Conservation (phyloP, 1,284 basidiomycete species). For the Sparassis latifolia region DNA sequence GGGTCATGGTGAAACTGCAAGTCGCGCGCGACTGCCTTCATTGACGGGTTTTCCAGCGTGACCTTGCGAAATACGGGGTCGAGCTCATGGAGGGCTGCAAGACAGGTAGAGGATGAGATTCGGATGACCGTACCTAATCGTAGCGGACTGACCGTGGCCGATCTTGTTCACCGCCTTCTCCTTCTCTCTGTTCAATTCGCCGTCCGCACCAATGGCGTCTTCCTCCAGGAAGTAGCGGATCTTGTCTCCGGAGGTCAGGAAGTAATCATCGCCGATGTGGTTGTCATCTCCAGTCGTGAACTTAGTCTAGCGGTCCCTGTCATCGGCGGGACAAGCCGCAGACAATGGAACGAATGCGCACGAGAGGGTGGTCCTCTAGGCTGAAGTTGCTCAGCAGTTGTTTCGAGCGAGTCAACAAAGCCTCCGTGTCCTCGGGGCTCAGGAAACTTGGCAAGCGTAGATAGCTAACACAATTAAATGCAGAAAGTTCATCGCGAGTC, state of each 20-base stretch:
- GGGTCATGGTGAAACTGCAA: constrained; percentile 80
- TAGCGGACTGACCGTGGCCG: constrained; percentile 54
- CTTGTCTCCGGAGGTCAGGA: constrained; percentile 87
- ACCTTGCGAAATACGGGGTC: constrained; percentile 77
- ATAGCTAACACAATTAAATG: constrained; percentile 45
- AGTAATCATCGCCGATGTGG: constrained; percentile 90
- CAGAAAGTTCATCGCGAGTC: neutral
- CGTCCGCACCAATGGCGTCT: constrained; percentile 60
- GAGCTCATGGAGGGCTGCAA: constrained; percentile 69
- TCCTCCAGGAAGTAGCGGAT: constrained; percentile 87
- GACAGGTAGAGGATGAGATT: neutral
- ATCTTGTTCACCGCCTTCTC: constrained; percentile 79
- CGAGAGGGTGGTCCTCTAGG: constrained; percentile 76
- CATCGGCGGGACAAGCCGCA: neutral
- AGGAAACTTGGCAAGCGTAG: constrained; percentile 76
- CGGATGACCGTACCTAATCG: neutral
- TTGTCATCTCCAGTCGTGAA: constrained; percentile 79
- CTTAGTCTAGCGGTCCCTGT: constrained; percentile 56
- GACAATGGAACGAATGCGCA: constrained; percentile 27
- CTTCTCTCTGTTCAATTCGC: constrained; percentile 72
- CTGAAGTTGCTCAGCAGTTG: constrained; percentile 73
- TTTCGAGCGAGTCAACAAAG: constrained; percentile 65
- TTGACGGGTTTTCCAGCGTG: constrained; percentile 68
- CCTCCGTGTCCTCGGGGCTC: constrained; percentile 44
- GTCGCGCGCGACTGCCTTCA: constrained; percentile 65